Evolutionary conservation across 768 basidiomycete genomes (phyloP), one percentile per base, ranked within the genome.

Genomic region (Porpolomopsis calyptriformis): DNA sequence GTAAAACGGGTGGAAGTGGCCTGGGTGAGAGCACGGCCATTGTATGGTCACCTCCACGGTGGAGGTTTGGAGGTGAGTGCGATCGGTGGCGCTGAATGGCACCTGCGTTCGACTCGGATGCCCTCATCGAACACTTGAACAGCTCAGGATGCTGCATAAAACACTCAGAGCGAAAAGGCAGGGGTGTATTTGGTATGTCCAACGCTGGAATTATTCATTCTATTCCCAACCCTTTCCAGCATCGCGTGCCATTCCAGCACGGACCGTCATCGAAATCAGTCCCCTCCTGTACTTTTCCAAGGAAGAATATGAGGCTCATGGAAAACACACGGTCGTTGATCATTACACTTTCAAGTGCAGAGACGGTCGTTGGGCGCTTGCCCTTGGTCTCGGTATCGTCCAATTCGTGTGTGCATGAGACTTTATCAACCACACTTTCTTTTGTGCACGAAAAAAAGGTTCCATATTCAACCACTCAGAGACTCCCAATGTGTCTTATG

Each of bases 381-480:
- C 84, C 1, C 62, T 88, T 1, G 88, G 88, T 2, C 69, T 89
- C 20, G 87, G 87, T 88, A 55, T 24, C 65, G 12, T 11, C 10
- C 25, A 42, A 40, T 18, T 19, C 23, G n/a, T n/a, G n/a, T n/a
- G n/a, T n/a, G n/a, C n/a, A n/a, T n/a, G n/a, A n/a, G n/a, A n/a
- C n/a, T 27, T 20, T 24, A 12, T 44, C 26, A 29, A 19, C 24
- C 5, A 20, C 3, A 27, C 33, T 25, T 42, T 43, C 37, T 41
- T 7, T 36, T 43, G 22, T 45, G 10, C 40, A 46, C 19, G 18
- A 12, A 43, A 5, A 25, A 23, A 43, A 87, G 88, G 88, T 4
- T 89, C 86, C 2, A 56, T 91, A 8, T 88, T 91, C 64, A 91
- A 89, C 57, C 86, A 88, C 62, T 78, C 80, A 0, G 65, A 73